phyloP scores from a whole-genome alignment of 805 yeast genomes.

The Ogataea ramenticola region DNA sequence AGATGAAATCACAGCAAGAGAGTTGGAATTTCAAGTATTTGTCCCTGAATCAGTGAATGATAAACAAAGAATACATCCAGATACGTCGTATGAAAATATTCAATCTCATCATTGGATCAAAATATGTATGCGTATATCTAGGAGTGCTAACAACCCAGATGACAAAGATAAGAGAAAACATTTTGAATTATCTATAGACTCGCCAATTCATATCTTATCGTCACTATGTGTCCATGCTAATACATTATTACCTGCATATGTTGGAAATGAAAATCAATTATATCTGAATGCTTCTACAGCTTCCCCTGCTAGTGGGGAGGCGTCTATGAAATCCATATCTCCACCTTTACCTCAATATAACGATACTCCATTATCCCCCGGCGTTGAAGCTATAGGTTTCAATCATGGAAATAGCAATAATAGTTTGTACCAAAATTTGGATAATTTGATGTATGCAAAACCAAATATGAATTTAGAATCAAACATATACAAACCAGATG shows the following conservation, averaged over 20 bases:
- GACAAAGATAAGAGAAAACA: slow-evolving; percentile 63
- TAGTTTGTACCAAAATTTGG: slow-evolving; percentile 15
- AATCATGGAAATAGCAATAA: neutral
- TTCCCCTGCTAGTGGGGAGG: no score
- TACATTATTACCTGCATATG: slow-evolving; percentile 70
- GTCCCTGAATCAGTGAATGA: slow-evolving; percentile 65
- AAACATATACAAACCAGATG: slow-evolving; percentile 49
- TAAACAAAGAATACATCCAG: slow-evolving; percentile 66
- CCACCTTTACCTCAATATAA: neutral
- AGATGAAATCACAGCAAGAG: slow-evolving; percentile 62
- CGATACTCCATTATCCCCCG: slow-evolving; percentile 41
- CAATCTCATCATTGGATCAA: slow-evolving; percentile 96
- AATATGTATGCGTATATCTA: slow-evolving; percentile 73
- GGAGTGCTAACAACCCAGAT: slow-evolving; percentile 43
- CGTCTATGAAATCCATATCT: neutral
- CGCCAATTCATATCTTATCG: slow-evolving; percentile 82
- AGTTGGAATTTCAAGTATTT: slow-evolving; percentile 78
- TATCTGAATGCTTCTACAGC: slow-evolving; percentile 10
- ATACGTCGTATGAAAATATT: slow-evolving; percentile 71
- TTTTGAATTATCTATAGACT: slow-evolving; percentile 90
- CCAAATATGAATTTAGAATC: slow-evolving; percentile 27
- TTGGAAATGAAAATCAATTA: slow-evolving; percentile 13
- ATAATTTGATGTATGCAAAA: slow-evolving; percentile 20
- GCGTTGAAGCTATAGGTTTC: slow-evolving; percentile 35
- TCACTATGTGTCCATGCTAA: slow-evolving; percentile 75